A percentile compares a stretch with the other conserved stretches of the same genome.
Conservation (phyloP, 1,139 yeast species). For the Yamadazyma taylorii region DNA sequence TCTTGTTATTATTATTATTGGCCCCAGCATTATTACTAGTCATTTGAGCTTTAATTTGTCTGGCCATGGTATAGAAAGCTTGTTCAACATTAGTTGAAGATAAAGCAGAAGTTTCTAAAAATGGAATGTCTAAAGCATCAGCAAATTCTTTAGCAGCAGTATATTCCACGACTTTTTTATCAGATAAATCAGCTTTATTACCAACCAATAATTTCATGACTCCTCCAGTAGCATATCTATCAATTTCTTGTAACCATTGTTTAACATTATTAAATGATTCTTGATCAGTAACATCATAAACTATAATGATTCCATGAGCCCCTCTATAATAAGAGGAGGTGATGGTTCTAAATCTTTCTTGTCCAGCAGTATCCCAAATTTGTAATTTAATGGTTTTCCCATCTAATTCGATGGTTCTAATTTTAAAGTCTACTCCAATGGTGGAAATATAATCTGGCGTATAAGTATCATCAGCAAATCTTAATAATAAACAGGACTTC, state of each 20-base stretch:
- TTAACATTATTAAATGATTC: constrained; percentile 96
- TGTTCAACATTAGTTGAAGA: constrained; percentile 96
- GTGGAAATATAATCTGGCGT: constrained; percentile 97
- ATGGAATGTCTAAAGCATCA: constrained; percentile 92
- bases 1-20: constrained; percentile 44
- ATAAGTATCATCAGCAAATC: constrained; percentile 97
- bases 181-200: constrained; percentile 92
- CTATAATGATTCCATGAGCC: constrained; percentile 97
- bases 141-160: constrained; percentile 98
- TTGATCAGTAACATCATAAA: constrained; percentile 97
- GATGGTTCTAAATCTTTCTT: constrained; percentile 96
- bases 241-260: constrained; percentile 98
- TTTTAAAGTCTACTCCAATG: constrained; percentile 97
- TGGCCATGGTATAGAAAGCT: constrained; percentile 98
- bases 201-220: constrained; percentile 96
- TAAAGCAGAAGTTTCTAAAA: constrained; percentile 95
- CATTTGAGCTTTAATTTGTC: constrained; percentile 97
- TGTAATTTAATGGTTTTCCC: constrained; percentile 97
- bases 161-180: constrained; percentile 93
- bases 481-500: constrained; percentile 87
- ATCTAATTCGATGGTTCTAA: constrained; percentile 93
- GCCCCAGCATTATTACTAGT: constrained; percentile 58
- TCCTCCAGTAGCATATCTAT: constrained; percentile 96
- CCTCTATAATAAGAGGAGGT: constrained; percentile 98
- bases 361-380: constrained; percentile 99